phyloP scores from a whole-genome alignment of 768 basidiomycete species.

The Amanita polypyramis region DNA sequence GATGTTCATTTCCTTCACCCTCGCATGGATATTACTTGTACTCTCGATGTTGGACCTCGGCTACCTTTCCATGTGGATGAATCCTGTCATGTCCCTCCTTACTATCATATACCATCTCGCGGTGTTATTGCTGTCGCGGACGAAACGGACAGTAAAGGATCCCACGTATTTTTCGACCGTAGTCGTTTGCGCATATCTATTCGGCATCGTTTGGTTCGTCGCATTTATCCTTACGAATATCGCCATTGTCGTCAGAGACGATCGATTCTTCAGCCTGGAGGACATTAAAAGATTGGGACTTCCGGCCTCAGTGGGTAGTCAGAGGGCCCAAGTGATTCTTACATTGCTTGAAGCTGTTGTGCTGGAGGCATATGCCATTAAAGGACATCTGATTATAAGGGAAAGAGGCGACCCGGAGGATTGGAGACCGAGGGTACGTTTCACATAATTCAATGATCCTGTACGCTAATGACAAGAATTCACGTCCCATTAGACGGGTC shows the following conservation, averaged over 20 bases:
- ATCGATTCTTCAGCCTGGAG: slow-evolving; percentile 3
- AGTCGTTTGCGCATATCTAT: slow-evolving; percentile 20
- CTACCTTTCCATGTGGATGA: slow-evolving; percentile 23
- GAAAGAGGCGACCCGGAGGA: slow-evolving; percentile 21
- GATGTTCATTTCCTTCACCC: slow-evolving; percentile 16
- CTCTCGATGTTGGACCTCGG: slow-evolving; percentile 24
- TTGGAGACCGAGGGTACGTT: slow-evolving; percentile 13
- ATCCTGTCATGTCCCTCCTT: slow-evolving; percentile 19
- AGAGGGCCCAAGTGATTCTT: slow-evolving; percentile 20
- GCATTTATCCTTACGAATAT: slow-evolving; percentile 20
- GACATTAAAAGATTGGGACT: slow-evolving; percentile 15
- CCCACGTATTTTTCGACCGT: slow-evolving; percentile 24
- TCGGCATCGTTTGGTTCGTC: slow-evolving; percentile 21
- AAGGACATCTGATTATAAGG: slow-evolving; percentile 19
- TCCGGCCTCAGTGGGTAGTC: slow-evolving; percentile 17
- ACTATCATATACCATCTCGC: slow-evolving; percentile 20
- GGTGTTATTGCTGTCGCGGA: slow-evolving; percentile 17
- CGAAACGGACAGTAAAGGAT: slow-evolving; percentile 14
- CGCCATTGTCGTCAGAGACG: slow-evolving; percentile 12
- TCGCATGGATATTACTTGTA: slow-evolving; percentile 17
- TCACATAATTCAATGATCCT: too few species aligned
- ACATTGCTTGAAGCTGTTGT: slow-evolving; percentile 16
- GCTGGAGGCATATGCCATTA: slow-evolving; percentile 17
- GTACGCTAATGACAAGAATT: background rate
- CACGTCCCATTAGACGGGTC: background rate